Conservation (phyloP, 2,329 filamentous ascomycete species). For the Colletotrichum agaves region DNA sequence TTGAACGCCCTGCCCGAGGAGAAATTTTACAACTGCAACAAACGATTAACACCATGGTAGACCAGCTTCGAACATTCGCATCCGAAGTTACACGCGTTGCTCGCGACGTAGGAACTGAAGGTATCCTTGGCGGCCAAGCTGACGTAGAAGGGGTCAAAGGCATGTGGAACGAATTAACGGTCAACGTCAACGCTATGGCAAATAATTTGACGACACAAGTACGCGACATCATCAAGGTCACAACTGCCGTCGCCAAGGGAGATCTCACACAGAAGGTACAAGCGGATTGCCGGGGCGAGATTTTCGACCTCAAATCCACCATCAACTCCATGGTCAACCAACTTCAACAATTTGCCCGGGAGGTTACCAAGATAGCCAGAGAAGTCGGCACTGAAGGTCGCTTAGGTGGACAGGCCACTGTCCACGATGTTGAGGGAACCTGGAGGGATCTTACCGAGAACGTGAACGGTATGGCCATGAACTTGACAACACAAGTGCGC, state of each 20-base stretch:
- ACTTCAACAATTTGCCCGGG: constrained; percentile 93
- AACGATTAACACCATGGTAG: constrained; percentile 91
- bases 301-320: constrained; percentile 93
- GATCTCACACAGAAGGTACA: constrained; percentile 98
- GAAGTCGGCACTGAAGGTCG: constrained; percentile 97
- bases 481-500: constrained; percentile 95
- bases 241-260: constrained; percentile 79
- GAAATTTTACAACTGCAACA: constrained; percentile 87
- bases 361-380: constrained; percentile 95
- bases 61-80: constrained; percentile 84
- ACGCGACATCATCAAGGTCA: constrained; percentile 90
- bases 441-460: constrained; percentile 96
- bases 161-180: constrained; percentile 89
- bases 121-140: constrained; percentile 83
- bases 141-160: constrained; percentile 86
- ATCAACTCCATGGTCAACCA: constrained; percentile 99
- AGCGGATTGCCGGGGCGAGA: constrained; percentile 91
- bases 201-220: constrained; percentile 90
- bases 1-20: constrained; percentile 81
- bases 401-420: constrained; percentile 92
- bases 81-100: constrained; percentile 86
- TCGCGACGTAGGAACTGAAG: constrained; percentile 85
- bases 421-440: constrained; percentile 96
- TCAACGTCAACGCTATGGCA: constrained; percentile 90
- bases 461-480: constrained; percentile 99